These are phyloP conservation scores for Debaryomyces udenii DNA, from an alignment of 1,139 yeast species.

Conservation along the genomic window DNA sequence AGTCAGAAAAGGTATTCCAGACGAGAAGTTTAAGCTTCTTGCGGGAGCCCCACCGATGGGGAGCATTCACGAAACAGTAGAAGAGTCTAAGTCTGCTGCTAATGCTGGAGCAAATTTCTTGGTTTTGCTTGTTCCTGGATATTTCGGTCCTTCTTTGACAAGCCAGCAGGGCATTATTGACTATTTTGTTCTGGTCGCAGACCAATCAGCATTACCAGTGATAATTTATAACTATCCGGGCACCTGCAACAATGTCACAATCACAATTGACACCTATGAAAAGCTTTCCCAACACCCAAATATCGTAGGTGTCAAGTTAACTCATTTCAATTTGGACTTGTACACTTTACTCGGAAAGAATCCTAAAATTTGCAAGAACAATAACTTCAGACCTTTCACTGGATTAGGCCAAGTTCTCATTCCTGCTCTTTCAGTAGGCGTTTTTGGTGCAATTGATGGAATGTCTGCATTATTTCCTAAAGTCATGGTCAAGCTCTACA, in stretches of 20 bases:
- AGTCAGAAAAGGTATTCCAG: constrained; percentile 30
- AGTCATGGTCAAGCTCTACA: constrained; percentile 37
- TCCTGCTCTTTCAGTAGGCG: constrained; percentile 47
- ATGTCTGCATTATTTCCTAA: constrained; percentile 46
- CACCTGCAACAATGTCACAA: constrained; percentile 38
- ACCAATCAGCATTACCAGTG: constrained; percentile 31
- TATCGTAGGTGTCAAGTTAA: constrained; percentile 43
- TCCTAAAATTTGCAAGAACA: constrained; percentile 29
- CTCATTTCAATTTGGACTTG: constrained; percentile 42
- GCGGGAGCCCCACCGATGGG: constrained; percentile 40
- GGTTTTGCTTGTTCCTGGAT: constrained; percentile 34
- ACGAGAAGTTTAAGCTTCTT: constrained; percentile 28
- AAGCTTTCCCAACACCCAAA: constrained; percentile 37
- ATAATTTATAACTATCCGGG: constrained; percentile 38
- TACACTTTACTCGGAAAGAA: constrained; percentile 36
- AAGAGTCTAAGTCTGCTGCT: constrained; percentile 30
- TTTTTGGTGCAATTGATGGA: constrained; percentile 51
- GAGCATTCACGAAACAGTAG: constrained; percentile 31
- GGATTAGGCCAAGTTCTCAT: constrained; percentile 51
- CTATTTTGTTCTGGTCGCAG: constrained; percentile 32
- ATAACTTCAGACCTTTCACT: constrained; percentile 43
- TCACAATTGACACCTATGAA: constrained; percentile 39
- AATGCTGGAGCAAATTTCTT: constrained; percentile 39
- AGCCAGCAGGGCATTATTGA: constrained; percentile 36
- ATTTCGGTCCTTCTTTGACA: constrained; percentile 35